A percentile compares a stretch with the other conserved stretches of the same genome.
Conservation (phyloP, 805 yeast species). For the Saturnispora zaruensis region DNA sequence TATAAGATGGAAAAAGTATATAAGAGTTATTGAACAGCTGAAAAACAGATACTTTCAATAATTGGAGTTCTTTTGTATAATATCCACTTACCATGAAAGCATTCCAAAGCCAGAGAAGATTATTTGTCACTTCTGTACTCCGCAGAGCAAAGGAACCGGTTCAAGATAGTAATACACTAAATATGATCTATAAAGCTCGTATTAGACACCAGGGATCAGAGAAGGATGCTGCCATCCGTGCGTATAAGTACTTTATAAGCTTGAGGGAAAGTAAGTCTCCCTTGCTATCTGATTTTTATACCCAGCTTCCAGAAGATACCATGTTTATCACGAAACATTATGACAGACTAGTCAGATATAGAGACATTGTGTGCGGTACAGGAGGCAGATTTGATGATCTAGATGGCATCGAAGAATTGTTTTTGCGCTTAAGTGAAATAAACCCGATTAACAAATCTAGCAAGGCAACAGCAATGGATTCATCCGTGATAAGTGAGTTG, state of each 20-base stretch:
- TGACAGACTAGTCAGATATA: constrained; percentile 31
- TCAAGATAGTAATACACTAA: neutral
- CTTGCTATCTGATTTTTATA: constrained; percentile 26
- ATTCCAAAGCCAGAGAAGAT: neutral
- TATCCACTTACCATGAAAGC: neutral
- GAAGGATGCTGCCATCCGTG: constrained; percentile 23
- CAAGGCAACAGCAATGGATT: constrained; percentile 28
- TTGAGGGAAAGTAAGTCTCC: constrained; percentile 11
- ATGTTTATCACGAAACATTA: constrained; percentile 43
- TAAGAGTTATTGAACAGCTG: neutral
- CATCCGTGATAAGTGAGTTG: constrained; percentile 23
- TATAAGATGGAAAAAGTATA: neutral
- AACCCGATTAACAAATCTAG: constrained; percentile 14
- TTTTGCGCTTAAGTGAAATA: constrained; percentile 32
- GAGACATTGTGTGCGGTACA: constrained; percentile 24
- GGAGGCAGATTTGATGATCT: constrained; percentile 31
- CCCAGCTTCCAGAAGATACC: constrained; percentile 46
- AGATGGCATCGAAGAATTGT: constrained; percentile 31
- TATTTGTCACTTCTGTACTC: neutral
- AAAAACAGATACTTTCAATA: neutral
- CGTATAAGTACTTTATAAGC: constrained; percentile 19
- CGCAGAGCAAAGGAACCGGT: constrained; percentile 2
- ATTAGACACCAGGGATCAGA: constrained; percentile 26
- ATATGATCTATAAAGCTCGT: constrained; percentile 1
- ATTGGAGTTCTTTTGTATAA: neutral